Conservation (phyloP, 2,329 filamentous ascomycete genomes). For the Colletotrichum siamense region DNA sequence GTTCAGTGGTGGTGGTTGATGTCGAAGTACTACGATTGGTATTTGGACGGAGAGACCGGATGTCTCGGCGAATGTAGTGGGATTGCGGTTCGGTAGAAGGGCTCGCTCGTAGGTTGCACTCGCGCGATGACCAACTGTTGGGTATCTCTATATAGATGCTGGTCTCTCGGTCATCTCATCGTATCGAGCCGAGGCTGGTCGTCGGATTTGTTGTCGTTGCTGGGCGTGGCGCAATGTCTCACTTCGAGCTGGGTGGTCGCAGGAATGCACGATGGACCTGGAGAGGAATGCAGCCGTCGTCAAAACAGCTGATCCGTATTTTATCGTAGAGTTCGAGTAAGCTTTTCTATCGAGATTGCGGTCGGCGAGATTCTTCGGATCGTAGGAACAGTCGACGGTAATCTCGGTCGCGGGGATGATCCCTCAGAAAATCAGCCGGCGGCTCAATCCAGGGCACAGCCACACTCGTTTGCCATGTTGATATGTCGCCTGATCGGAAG, state of each 20-base stretch:
- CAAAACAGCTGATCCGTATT: neutral
- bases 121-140: neutral
- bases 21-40: neutral
- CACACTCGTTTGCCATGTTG: neutral
- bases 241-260: neutral
- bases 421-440: neutral
- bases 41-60: neutral
- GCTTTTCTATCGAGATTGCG: neutral
- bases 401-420: constrained; percentile 2
- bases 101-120: neutral
- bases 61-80: neutral
- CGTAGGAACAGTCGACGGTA: neutral
- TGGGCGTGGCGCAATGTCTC: constrained; percentile 9
- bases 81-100: neutral
- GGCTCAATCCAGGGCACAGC: neutral
- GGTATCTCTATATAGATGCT: neutral
- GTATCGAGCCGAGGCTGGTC: neutral
- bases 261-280: neutral
- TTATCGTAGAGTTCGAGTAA: neutral
- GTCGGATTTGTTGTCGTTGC: neutral
- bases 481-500: neutral
- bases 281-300: neutral
- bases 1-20: neutral
- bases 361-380: neutral
- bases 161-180: neutral